Base-by-base conservation (phyloP, 331 rosid species). In the Rhamnella rubrinervis region DNA sequence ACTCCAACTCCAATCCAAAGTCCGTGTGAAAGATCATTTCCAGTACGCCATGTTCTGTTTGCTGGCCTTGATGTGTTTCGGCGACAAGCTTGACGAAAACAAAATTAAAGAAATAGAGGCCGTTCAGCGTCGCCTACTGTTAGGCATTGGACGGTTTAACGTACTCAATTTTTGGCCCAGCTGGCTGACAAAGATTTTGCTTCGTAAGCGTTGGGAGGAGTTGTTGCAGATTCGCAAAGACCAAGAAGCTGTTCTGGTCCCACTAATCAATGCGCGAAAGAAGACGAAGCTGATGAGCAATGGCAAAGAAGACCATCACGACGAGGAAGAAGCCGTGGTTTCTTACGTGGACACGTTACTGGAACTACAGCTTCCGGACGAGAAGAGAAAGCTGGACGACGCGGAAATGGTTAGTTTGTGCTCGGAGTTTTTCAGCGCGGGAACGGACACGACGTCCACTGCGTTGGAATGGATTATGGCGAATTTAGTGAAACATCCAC, bases 401-500 rank as follows among this genome's bases (percentile, higher is more conserved):
- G 77, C 15, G 0, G 92, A 91, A 65, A 64, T 88, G 1, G 71
- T 85, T 6, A 65, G 68, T 7, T 44, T 87, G 6, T 87, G 96
- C 16, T 82, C 82, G 0, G 91, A 89, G 67, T 87, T 89, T 71
- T 70, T 89, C 1, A 74, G 52, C 25, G 96, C 59, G 0, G 86
- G 92, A 0, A 88, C 89, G 0, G 87, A 85, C 13, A 79, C 91
- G 0, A 83, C 91, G 0, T 63, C 88, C 1, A 83, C 89, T 0
- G 91, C 86, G 8, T 35, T 87, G 78, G 79, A 89, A 52, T 89
- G 96, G 96, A 63, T 85, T 28, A 81, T 87, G 92, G 96, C 89
- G 0, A 86, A 82, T 67, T 15, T 91, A 66, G 88, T 86, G 2
- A 88, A 88, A 65, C 66, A 81, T 67, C 88, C 80, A 12, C 66